A percentile compares a stretch with the other conserved stretches of the same genome.
Conservation (phyloP, 306 rosid species). For the Cucumis sativus region DNA sequence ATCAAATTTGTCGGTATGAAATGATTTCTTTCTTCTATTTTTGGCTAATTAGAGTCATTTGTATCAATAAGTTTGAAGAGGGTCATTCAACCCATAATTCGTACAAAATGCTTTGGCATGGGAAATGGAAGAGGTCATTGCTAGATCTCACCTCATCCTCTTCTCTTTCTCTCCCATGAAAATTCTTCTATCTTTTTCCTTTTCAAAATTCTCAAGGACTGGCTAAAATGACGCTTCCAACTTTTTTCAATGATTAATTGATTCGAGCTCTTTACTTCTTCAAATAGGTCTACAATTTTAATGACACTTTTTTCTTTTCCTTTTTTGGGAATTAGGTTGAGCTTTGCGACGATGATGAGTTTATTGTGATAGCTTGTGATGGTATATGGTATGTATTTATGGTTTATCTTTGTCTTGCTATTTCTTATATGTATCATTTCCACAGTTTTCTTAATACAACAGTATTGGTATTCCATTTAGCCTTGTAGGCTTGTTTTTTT, state of each 20-base stretch:
- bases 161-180: not conserved
- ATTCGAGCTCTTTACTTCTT: not conserved
- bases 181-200: not conserved
- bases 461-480: not conserved
- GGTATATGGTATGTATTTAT: constrained; percentile 73
- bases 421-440: not conserved
- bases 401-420: not conserved
- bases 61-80: not conserved
- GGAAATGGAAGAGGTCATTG: not conserved
- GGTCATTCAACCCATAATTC: not conserved
- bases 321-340: constrained; percentile 41
- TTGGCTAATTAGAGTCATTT: not conserved
- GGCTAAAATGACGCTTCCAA: not conserved
- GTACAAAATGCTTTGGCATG: not conserved
- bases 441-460: no score
- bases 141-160: not conserved
- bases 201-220: not conserved
- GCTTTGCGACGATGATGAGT: constrained; percentile 84
- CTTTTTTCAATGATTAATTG: not conserved
- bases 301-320: not conserved
- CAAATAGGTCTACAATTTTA: not conserved
- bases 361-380: constrained; percentile 69
- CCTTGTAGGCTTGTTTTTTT: not conserved
- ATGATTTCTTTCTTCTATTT: not conserved
- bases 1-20: not conserved